Evolutionary conservation across 768 basidiomycete species (phyloP).

Genomic region (Ramaria rubella): DNA sequence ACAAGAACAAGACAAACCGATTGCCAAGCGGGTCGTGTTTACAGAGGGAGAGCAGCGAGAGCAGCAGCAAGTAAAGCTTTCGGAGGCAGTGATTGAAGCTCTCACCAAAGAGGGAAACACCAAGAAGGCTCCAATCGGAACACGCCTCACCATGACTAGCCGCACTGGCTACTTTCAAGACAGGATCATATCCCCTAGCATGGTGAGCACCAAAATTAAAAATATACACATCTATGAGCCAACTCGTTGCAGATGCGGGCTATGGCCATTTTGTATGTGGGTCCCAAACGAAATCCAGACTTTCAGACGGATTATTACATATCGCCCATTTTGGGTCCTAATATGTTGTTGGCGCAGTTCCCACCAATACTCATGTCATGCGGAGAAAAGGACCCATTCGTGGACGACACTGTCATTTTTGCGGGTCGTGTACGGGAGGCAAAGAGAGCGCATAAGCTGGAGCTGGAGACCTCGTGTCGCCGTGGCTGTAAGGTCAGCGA

Average conservation of each 20-base stretch:
- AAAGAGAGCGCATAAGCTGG: constrained; percentile 73
- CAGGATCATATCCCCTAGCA: constrained; percentile 86
- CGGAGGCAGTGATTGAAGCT: constrained; percentile 45
- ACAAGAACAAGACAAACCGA: constrained; percentile 67
- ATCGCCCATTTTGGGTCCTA: constrained; percentile 88
- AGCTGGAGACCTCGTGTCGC: constrained; percentile 52
- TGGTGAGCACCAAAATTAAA: constrained; percentile 53
- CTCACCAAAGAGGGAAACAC: constrained; percentile 38
- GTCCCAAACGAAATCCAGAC: constrained; percentile 89
- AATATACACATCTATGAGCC: constrained; percentile 3
- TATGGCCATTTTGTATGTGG: constrained; percentile 97
- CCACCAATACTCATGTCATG: constrained; percentile 92
- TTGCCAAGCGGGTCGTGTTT: constrained; percentile 64
- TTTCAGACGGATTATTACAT: constrained; percentile 94
- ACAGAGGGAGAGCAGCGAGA: constrained; percentile 36
- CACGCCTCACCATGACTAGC: constrained; percentile 90
- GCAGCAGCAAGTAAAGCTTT: constrained; percentile 46
- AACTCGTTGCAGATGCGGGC: constrained; percentile 82
- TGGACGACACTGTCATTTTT: constrained; percentile 96
- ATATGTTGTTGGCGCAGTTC: constrained; percentile 79
- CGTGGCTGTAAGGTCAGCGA: constrained; percentile 58
- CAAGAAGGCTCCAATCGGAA: constrained; percentile 59
- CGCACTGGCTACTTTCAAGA: constrained; percentile 92
- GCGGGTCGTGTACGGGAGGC: constrained; percentile 93
- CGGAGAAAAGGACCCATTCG: constrained; percentile 93